Evolutionary conservation across 31 red algal species (phyloP), one percentile per base, ranked within the genome.

Genomic region (Endocladia muricata): DNA sequence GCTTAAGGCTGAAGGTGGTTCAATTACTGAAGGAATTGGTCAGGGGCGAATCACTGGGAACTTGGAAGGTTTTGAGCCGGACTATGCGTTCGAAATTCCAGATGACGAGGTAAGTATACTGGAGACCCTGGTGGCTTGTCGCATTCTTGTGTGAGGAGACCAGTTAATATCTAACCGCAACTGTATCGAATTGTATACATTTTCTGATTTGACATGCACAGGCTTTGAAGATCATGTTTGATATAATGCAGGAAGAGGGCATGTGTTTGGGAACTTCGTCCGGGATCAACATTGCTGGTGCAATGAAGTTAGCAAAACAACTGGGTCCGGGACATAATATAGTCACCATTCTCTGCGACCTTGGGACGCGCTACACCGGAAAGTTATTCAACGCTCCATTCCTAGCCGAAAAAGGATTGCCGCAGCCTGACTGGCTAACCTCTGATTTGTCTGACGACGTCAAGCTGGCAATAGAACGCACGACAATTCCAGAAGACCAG

Each of bases 1-100:
- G 41, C 81, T 90, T 5, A 17, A 66, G 26, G 19, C 73, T 11
- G 88, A 76, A 37, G 92, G 92, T 61, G 59, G 49, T 31, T 85
- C 79, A 25, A 95, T 95, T 61, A 80, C 92, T 3, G 86, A 95
- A 68, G 92, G 92, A 33, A 91, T 95, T 68, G 92, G 92, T 23
- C 92, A 95, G 73, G 86, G 86, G 3, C 70, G 92, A 1, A 62
- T 95, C 33, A 95, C 92, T 26, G 79, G 71, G 40, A 82, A 86
- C 21, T 49, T 91, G 33, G 80, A 95, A 7, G 92, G 80, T 26
- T 90, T 91, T 67, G 70, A 23, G 55, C 86, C 86, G 37, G 92
- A 95, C 68, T 74, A 79, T 59, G 68, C 79, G 7, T 85, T 82
- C n/a, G 76, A 89, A 31, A 94, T 94, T 64, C 54, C 2, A 15